phyloP scores from a whole-genome alignment of 345 rosid species.

The Hibiscus tridactylites region DNA sequence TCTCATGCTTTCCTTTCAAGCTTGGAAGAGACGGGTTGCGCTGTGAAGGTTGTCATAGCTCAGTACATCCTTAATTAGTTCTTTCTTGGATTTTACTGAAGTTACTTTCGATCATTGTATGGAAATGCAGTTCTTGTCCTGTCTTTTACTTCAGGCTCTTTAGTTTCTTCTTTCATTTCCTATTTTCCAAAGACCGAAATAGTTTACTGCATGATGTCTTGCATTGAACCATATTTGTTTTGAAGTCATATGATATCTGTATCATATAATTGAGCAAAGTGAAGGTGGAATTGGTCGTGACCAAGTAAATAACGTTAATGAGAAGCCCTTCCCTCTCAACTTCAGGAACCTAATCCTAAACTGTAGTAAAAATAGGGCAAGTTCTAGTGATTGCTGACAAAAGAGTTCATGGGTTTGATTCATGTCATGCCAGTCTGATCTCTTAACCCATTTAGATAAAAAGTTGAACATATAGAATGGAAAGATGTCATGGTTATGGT shows the following conservation, averaged over 20 bases:
- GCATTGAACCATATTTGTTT: not conserved
- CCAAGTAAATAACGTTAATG: not conserved
- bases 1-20: conserved; percentile 70
- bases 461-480: too few species aligned
- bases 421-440: too few species aligned
- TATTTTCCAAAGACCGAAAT: not conserved
- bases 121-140: not conserved
- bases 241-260: not conserved
- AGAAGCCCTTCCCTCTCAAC: too few species aligned
- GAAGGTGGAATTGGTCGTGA: not conserved
- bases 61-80: not conserved
- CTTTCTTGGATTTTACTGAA: not conserved
- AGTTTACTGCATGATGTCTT: not conserved
- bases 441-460: too few species aligned
- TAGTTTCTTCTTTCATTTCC: not conserved
- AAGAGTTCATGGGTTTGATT: too few species aligned
- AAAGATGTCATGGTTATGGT: too few species aligned
- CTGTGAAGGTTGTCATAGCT: conserved; percentile 48
- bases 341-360: too few species aligned
- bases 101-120: not conserved
- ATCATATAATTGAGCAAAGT: not conserved
- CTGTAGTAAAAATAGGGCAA: too few species aligned
- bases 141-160: not conserved
- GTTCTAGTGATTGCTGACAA: too few species aligned
- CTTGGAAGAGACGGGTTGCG: conserved; percentile 67